These are phyloP conservation scores for Petrea volubilis DNA, from an alignment of 257 asterid species.

Conservation along the genomic window DNA sequence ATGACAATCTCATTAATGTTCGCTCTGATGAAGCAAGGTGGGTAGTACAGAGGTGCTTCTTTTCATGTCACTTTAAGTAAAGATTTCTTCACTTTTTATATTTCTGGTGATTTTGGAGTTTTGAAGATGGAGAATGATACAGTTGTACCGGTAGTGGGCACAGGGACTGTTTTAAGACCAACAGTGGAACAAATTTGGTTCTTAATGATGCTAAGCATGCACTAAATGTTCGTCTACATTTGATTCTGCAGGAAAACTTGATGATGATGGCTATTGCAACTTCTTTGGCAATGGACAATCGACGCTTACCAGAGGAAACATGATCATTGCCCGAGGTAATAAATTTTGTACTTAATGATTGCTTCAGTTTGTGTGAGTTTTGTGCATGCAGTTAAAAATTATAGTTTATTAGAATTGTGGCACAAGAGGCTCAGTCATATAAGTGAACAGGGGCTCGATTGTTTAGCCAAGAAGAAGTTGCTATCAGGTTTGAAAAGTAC, in stretches of 20 bases:
- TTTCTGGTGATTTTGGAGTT: background rate
- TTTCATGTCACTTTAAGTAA: too few species aligned
- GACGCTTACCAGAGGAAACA: background rate
- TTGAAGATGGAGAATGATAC: background rate
- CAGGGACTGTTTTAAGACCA: background rate
- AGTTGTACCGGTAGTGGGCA: background rate
- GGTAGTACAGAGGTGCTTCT: background rate
- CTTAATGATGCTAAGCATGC: background rate
- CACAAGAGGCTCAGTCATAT: background rate
- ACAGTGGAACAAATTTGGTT: background rate
- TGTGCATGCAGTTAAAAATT: background rate
- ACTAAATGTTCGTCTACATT: background rate
- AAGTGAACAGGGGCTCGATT: background rate
- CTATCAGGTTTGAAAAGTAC: background rate
- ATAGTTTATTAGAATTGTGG: background rate
- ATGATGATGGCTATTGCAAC: too few species aligned
- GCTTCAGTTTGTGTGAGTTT: background rate
- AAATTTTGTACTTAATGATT: background rate
- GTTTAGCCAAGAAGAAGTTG: too few species aligned
- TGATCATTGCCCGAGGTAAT: background rate
- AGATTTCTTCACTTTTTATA: conserved; percentile 3
- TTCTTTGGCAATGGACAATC: too few species aligned
- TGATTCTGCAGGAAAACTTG: background rate
- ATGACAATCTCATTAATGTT: background rate
- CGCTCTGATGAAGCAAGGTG: background rate